Percentiles rank a stretch among this genome's conserved stretches.
These are phyloP conservation scores for Gnomoniopsis smithogilvyi DNA, from an alignment of 2,329 filamentous ascomycete species.

Conservation along the genomic window DNA sequence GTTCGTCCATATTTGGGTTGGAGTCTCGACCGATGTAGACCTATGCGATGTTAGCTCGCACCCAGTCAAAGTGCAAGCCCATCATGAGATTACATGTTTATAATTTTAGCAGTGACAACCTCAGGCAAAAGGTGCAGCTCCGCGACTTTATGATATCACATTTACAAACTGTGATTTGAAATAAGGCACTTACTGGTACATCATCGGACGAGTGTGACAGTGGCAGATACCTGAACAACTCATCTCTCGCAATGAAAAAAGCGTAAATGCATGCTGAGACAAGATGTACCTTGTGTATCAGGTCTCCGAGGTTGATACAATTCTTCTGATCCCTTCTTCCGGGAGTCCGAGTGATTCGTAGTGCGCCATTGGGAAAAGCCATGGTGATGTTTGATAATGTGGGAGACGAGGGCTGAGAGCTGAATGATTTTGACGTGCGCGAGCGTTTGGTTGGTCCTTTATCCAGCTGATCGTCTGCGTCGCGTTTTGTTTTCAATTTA, in stretches of 20 bases:
- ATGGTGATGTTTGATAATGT: slow-evolving; percentile 3
- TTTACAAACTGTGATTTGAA: too few species aligned
- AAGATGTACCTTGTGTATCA: slow-evolving; percentile 22
- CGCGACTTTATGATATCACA: too few species aligned
- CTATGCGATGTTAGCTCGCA: slow-evolving; percentile 6
- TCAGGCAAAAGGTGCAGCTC: too few species aligned
- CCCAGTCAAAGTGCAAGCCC: too few species aligned
- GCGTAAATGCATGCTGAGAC: slow-evolving; percentile 24
- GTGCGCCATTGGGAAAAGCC: slow-evolving; percentile 22
- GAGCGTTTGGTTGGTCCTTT: neutral
- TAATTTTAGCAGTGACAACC: too few species aligned
- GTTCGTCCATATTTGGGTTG: slow-evolving; percentile 20
- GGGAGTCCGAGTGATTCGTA: slow-evolving; percentile 25
- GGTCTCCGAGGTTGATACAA: slow-evolving; percentile 22
- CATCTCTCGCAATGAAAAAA: slow-evolving; percentile 23
- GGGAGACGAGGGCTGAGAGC: neutral
- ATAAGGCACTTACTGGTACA: slow-evolving; percentile 18
- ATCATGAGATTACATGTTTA: too few species aligned
- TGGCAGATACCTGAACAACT: slow-evolving; percentile 21
- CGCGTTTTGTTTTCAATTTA: neutral
- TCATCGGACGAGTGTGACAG: slow-evolving; percentile 17
- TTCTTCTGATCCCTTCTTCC: slow-evolving; percentile 22
- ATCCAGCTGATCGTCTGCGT: neutral
- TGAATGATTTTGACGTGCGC: neutral
- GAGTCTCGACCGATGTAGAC: slow-evolving; percentile 24